Percentiles rank a stretch among this genome's conserved stretches.
phyloP scores from a whole-genome alignment of 208 protist species.

The Sergeia podlipaevii region DNA sequence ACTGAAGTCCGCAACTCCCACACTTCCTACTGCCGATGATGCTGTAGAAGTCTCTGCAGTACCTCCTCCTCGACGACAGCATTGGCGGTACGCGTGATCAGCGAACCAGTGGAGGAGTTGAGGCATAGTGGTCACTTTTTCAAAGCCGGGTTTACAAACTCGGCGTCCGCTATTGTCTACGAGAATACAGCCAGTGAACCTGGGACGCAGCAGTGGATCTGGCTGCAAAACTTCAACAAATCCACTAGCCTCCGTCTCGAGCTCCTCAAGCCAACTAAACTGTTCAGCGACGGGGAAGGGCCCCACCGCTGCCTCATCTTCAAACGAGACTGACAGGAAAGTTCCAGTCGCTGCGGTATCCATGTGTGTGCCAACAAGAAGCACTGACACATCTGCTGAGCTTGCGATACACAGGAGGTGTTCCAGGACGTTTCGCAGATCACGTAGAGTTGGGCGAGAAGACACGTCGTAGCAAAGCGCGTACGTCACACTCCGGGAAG shows the following conservation, averaged over 20 bases:
- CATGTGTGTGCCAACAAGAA: conserved; percentile 41
- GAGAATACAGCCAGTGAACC: conserved; percentile 60
- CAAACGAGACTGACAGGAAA: too few species aligned
- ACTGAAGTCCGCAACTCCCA: too few species aligned
- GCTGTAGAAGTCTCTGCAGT: too few species aligned
- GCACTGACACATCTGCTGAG: conserved; percentile 13
- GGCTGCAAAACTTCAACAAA: conserved; percentile 69
- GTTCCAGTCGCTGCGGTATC: neutral
- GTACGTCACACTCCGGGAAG: conserved; percentile 63
- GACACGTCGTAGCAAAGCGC: conserved; percentile 71
- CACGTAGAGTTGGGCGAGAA: conserved; percentile 25
- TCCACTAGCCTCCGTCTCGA: conserved; percentile 61
- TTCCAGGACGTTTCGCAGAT: conserved; percentile 49
- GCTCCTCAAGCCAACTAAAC: conserved; percentile 26
- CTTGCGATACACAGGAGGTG: conserved; percentile 63
- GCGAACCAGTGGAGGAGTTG: conserved; percentile 63
- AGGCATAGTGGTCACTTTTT: conserved; percentile 44
- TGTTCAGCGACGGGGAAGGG: conserved; percentile 10
- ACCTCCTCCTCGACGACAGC: too few species aligned
- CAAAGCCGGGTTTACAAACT: conserved; percentile 40
- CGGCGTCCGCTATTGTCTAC: conserved; percentile 58
- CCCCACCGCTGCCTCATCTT: conserved; percentile 3
- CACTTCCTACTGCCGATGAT: too few species aligned
- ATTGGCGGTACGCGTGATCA: conserved; percentile 51
- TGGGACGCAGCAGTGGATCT: conserved; percentile 46